Evolutionary conservation across 2,329 filamentous ascomycete genomes (phyloP).

Genomic region (Cladophialophora yegresii): DNA sequence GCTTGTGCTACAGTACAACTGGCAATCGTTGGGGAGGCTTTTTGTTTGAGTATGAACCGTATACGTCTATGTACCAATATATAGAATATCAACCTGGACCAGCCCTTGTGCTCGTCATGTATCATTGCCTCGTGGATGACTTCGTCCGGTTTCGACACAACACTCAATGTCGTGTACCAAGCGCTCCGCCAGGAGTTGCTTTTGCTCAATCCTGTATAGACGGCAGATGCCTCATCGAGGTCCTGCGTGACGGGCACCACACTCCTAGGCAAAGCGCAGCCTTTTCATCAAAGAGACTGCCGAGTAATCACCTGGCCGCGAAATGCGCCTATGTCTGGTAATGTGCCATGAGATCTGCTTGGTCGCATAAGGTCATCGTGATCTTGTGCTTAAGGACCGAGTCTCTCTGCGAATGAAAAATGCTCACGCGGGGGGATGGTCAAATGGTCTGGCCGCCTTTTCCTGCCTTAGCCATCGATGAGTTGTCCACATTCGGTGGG

Average conservation of each 20-base stretch:
- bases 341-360: not conserved
- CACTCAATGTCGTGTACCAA: not conserved
- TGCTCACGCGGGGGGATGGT: not conserved
- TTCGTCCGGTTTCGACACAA: not conserved
- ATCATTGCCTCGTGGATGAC: not conserved
- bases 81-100: not conserved
- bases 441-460: not conserved
- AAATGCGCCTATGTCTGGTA: not conserved
- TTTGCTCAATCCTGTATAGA: not conserved
- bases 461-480: not conserved
- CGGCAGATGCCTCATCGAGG: not conserved
- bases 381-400: not conserved
- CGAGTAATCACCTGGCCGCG: not conserved
- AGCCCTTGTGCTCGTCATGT: not conserved
- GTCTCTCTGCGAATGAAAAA: not conserved
- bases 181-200: not conserved
- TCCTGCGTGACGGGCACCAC: not conserved
- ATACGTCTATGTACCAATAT: slow-evolving; percentile 24
- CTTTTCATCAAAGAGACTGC: not conserved
- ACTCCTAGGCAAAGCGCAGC: not conserved
- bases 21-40: slow-evolving; percentile 11
- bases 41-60: slow-evolving; percentile 15
- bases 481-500: not conserved
- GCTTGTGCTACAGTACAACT: slow-evolving; percentile 21
- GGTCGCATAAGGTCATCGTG: not conserved